A percentile compares a stretch with the other conserved stretches of the same genome.
phyloP scores from a whole-genome alignment of 768 basidiomycete genomes.

The Sporobolomyces phaffii region DNA sequence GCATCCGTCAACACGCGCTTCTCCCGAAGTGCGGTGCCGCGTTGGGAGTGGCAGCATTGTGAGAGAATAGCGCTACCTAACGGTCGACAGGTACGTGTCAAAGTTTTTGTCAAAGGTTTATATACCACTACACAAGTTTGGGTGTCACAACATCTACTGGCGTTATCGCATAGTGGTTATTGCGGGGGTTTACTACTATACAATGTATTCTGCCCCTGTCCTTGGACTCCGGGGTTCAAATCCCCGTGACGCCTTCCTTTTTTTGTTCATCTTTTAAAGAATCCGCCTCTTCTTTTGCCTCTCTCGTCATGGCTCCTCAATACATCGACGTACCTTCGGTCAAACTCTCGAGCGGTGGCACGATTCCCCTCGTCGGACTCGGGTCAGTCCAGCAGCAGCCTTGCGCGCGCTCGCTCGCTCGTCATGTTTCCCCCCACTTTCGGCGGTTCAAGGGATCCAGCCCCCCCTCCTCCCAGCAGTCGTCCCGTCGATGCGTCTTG shows the following conservation, averaged over 20 bases:
- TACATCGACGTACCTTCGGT: neutral
- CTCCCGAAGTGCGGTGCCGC: too few relatives aligned
- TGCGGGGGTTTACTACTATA: constrained; percentile 7
- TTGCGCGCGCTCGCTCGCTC: too few relatives aligned
- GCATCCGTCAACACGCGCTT: too few relatives aligned
- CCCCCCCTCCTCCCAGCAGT: neutral
- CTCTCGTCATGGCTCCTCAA: neutral
- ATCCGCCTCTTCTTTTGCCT: neutral
- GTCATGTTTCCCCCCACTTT: too few relatives aligned
- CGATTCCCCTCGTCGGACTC: constrained; percentile 1
- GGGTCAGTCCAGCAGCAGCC: too few relatives aligned
- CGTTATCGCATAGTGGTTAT: constrained; percentile 11
- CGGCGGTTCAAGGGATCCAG: too few relatives aligned
- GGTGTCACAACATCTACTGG: neutral
- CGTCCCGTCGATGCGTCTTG: too few relatives aligned
- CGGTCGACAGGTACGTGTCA: too few relatives aligned
- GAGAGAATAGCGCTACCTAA: too few relatives aligned
- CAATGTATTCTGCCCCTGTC: neutral
- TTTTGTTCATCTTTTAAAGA: neutral
- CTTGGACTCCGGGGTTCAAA: constrained; percentile 11
- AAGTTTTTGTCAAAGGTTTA: too few relatives aligned
- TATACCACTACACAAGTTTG: too few relatives aligned
- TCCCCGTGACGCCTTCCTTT: neutral
- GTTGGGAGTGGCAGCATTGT: too few relatives aligned
- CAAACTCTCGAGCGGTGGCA: neutral